Base-by-base conservation (phyloP, 768 basidiomycete genomes). In the Ephemerocybe angulata region DNA sequence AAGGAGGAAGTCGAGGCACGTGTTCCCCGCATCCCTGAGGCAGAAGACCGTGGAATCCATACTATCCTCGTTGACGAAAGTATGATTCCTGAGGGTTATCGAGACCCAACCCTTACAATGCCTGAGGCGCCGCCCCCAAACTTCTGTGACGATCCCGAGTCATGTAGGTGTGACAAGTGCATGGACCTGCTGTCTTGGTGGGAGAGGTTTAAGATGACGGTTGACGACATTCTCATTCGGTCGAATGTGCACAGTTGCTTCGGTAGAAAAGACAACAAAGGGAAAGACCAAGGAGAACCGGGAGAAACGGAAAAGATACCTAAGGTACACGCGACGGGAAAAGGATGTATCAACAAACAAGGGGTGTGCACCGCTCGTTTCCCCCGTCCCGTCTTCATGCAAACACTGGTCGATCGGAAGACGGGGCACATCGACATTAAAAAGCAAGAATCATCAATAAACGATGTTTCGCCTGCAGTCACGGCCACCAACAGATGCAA, bases 401-500 rank as follows among this genome's bases (percentile, higher is more conserved):
- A 60, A 3, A 70, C 71, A 8, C 15, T 29, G 15, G 57, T 75
- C 11, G 70, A 73, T 58, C 19, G 44, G 2, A 48, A 4, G 54
- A 63, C 58, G 28, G 71, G 70, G 21, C 52, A 54, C 15, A 46
- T 72, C 4, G 50, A 59, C 8, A 53, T 72, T 51, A 66, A 68
- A 55, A 69, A 76, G 54, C 29, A 46, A 7, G 72, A 76, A 56
- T 35, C 60, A 15, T 60, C 57, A 65, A 38, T 75, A 2, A 76
- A 76, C 59, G 70, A 65, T 4, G 61, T 67, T 21, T 65, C 67
- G 8, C 53, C 63, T 10, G 10, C 58, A 3, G 6, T 74, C 0
- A 64, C 66, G 27, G 72, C 69, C 50, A 30, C 72, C 3, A 29
- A 63, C 65, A 41, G 70, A 8, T 73, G 67, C 49, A 75, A 76